A percentile compares a stretch with the other conserved stretches of the same genome.
phyloP scores from a whole-genome alignment of 2,329 filamentous ascomycete genomes.

The Penicillium oxalicum region DNA sequence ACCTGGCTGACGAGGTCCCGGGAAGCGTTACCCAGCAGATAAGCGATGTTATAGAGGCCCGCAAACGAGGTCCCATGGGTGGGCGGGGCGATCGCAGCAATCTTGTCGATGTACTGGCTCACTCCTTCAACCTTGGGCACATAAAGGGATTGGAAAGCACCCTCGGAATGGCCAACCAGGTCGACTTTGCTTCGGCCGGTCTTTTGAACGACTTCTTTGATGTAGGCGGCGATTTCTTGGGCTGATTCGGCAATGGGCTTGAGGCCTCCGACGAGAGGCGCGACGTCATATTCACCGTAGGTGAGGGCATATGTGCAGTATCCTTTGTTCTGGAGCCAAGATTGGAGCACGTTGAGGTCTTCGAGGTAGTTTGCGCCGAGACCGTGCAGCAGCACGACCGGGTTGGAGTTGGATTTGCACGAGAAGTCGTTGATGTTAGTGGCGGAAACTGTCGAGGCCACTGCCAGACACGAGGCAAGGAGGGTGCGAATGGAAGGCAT shows the following conservation, averaged over 20 bases:
- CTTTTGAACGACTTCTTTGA: constrained; percentile 31
- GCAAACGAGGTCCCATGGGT: constrained; percentile 31
- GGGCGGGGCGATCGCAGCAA: constrained; percentile 34
- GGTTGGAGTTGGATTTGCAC: constrained; percentile 28
- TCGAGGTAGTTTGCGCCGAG: constrained; percentile 36
- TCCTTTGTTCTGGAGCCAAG: constrained; percentile 32
- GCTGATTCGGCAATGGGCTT: constrained; percentile 36
- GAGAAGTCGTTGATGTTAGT: constrained; percentile 31
- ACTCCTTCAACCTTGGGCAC: constrained; percentile 36
- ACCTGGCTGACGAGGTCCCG: constrained; percentile 19
- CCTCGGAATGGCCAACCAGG: constrained; percentile 42
- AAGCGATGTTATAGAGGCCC: constrained; percentile 26
- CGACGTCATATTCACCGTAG: constrained; percentile 36
- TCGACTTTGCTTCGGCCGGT: constrained; percentile 37
- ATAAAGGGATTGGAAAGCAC: constrained; percentile 38
- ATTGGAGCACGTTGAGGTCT: constrained; percentile 33
- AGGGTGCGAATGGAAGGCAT: constrained; percentile 17
- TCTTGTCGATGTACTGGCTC: constrained; percentile 25
- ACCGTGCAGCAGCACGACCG: constrained; percentile 33
- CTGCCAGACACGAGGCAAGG: constrained; percentile 11
- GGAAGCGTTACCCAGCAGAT: constrained; percentile 23
- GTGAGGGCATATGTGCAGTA: constrained; percentile 42
- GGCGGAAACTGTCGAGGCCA: constrained; percentile 14
- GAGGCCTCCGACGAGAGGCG: constrained; percentile 37
- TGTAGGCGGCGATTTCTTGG: constrained; percentile 36